Evolutionary conservation across 225 moss, liverwort and hornwort species (phyloP), one percentile per base, ranked within the genome.

Genomic region (Thuidium tamariscinum): DNA sequence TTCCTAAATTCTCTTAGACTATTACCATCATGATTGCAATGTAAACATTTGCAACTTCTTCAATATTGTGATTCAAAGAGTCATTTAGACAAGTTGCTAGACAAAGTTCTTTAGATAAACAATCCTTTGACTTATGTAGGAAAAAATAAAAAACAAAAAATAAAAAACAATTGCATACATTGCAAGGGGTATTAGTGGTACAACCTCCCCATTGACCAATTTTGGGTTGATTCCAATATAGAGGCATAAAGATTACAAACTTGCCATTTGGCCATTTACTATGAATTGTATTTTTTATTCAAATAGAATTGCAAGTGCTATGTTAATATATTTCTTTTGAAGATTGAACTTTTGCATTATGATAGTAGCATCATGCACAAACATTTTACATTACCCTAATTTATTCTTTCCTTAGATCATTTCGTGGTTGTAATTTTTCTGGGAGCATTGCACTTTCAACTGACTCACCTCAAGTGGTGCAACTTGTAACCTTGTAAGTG

Each of bases 401-500:
- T n/a, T 77, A 18, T 62, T 64, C 0, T 63, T 63, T 34, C 16
- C 71, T 21, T 62, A 86, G 86, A 81, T 86, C 86, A 48, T 74
- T 86, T 37, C 62, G 39, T 72, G 81, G 52, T 51, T 86, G 80
- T 62, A 86, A 86, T 74, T 54, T 86, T 81, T 86, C 63, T 37
- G 81, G 86, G 41, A 81, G 41, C 63, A 86, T 86, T 52, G 23
- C 54, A 42, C 49, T 86, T 81, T 79, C 80, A 32, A 46, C 39
- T 0, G 32, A 27, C 16, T 41, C 81, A 39, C 37, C 51, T 15
- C 25, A 11, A 39, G 5, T 61, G 29, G 81, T 81, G 12, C 60
- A 81, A 49, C 73, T 86, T 51, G 16, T 15, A 48, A 60, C 81
- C 15, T 7, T 86, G 86, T 86, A 72, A 73, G 86, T 70, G 19